Percentiles rank a stretch among this genome's conserved stretches.
phyloP scores from a whole-genome alignment of 176 grass and related monocot species.

The Ananas comosus region DNA sequence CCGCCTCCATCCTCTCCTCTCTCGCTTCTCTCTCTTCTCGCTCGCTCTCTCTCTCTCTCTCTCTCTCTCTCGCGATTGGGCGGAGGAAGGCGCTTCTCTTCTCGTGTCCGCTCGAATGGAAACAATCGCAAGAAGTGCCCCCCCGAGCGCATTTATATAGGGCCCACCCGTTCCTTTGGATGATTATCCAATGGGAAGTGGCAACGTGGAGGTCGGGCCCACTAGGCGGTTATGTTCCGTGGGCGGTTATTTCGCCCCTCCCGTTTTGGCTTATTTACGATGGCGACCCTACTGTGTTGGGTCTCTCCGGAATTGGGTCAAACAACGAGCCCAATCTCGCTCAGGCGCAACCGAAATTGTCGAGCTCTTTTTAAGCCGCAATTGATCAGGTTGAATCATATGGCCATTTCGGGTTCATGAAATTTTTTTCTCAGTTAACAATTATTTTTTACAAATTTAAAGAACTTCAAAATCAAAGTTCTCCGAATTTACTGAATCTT shows the following conservation, averaged over 20 bases:
- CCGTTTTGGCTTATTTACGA: not conserved
- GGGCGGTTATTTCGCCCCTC: not conserved
- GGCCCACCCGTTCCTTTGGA: not conserved
- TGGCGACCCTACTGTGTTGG: too few relatives aligned
- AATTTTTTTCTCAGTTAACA: too few relatives aligned
- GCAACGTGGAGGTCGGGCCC: not conserved
- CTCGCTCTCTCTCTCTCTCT: not conserved
- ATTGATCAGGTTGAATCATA: too few relatives aligned
- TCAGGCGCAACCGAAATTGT: too few relatives aligned
- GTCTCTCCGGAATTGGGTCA: too few relatives aligned
- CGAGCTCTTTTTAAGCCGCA: too few relatives aligned
- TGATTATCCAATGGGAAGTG: not conserved
- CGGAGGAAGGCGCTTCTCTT: not conserved
- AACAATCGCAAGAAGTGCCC: not conserved
- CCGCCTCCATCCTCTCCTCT: slow-evolving; percentile 24
- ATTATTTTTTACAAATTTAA: too few relatives aligned
- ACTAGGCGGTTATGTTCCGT: not conserved
- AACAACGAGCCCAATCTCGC: too few relatives aligned
- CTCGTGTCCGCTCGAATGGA: not conserved
- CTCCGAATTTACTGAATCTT: too few relatives aligned
- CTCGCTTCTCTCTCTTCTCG: not conserved
- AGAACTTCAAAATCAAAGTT: too few relatives aligned
- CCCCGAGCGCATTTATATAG: not conserved
- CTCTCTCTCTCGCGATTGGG: not conserved
- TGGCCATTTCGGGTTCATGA: too few relatives aligned